A percentile compares a stretch with the other conserved stretches of the same genome.
Evolutionary conservation across 2,329 filamentous ascomycete species (phyloP).

Genomic region (Trichoderma sp.): DNA sequence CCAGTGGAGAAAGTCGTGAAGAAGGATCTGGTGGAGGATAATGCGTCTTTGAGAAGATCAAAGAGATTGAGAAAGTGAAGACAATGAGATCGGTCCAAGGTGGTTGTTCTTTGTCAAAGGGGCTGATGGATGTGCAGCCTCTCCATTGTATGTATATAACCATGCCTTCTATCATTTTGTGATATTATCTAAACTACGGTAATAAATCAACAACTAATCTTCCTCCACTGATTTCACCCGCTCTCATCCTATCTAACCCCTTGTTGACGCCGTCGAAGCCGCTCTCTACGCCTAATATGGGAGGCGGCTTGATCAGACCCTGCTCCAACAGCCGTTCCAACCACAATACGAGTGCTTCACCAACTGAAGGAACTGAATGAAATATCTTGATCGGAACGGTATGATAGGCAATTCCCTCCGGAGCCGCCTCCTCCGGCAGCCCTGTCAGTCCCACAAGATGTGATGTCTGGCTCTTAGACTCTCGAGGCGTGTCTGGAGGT

Average conservation of each 20-base stretch:
- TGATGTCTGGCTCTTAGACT: conserved; percentile 28
- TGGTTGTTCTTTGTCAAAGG: neutral
- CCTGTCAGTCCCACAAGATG: conserved; percentile 69
- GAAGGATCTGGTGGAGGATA: neutral
- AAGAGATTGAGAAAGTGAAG: conserved; percentile 20
- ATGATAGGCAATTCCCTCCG: conserved; percentile 53
- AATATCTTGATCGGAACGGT: conserved; percentile 74
- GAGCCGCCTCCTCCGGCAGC: conserved; percentile 54
- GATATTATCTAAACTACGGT: neutral
- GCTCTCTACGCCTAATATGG: conserved; percentile 61
- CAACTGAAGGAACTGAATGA: conserved; percentile 63
- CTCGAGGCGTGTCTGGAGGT: conserved; percentile 39
- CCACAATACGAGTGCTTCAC: conserved; percentile 62
- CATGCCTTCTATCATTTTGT: neutral
- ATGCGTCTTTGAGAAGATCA: conserved; percentile 18
- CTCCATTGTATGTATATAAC: neutral
- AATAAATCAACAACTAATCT: conserved; percentile 57
- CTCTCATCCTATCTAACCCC: conserved; percentile 63
- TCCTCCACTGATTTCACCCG: conserved; percentile 64
- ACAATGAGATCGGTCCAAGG: neutral
- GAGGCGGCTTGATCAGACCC: conserved; percentile 54
- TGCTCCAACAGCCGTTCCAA: conserved; percentile 61
- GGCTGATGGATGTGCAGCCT: neutral
- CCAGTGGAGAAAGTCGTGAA: conserved; percentile 16
- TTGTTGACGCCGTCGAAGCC: conserved; percentile 66